These are phyloP conservation scores for Beauveria rudraprayagi DNA, from an alignment of 2,329 filamentous ascomycete species.

Conservation along the genomic window DNA sequence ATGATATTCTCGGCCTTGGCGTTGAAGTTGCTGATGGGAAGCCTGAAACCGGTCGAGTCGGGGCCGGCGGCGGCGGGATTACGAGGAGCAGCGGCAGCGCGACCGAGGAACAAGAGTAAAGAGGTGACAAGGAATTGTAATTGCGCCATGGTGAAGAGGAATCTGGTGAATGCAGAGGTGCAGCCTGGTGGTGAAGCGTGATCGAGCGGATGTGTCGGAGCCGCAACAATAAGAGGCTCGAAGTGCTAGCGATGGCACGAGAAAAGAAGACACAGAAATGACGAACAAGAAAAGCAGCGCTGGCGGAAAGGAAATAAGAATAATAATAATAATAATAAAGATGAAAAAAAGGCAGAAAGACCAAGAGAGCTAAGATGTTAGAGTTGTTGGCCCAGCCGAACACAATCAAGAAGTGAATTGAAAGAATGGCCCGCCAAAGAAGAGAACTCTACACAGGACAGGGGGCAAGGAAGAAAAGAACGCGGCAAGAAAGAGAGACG, in stretches of 20 bases:
- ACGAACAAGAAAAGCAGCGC: constrained; percentile 11
- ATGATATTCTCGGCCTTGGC: constrained; percentile 39
- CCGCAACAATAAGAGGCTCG: background rate
- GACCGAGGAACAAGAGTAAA: constrained; percentile 7
- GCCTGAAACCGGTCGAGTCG: constrained; percentile 22
- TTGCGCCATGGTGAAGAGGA: constrained; percentile 5
- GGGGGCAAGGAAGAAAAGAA: background rate
- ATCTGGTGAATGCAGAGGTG: background rate
- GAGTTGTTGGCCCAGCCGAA: constrained; percentile 9
- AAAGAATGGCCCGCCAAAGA: background rate
- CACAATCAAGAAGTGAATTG: background rate
- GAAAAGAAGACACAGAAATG: constrained; percentile 2
- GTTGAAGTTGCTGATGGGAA: constrained; percentile 47
- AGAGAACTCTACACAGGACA: background rate
- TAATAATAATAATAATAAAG: constrained; percentile 11
- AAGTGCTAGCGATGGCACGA: no score
- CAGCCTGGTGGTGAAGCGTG: no score
- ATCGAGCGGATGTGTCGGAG: no score
- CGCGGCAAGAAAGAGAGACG: background rate
- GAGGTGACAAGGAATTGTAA: background rate
- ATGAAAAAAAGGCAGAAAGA: constrained; percentile 10
- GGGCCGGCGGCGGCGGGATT: constrained; percentile 12
- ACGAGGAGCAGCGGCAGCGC: constrained; percentile 21
- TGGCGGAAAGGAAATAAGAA: background rate
- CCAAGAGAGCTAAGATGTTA: constrained; percentile 1